Evolutionary conservation across 2,329 filamentous ascomycete genomes (phyloP), one percentile per base, ranked within the genome.

Genomic region (Diaporthe nobilis): DNA sequence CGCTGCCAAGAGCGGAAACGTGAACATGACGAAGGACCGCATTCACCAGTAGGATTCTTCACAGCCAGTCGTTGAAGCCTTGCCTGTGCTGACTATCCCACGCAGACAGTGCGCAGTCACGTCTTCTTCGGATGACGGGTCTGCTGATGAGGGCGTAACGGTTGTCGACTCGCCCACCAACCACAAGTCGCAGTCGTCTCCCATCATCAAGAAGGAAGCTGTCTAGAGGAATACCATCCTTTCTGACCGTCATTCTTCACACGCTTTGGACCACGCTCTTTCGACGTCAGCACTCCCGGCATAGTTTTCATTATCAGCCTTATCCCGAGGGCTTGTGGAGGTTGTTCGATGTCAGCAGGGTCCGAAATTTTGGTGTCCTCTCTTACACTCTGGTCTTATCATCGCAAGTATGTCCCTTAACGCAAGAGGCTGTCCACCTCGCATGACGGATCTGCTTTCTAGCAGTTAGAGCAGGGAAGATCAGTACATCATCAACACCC

Each of bases 81-180:
- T 31, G 9, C n/a, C 81, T 77, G 79, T 60, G 49, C 78, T 77
- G 31, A 76, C 47, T 71, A 37, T 10, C 73, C 53, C 73, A 6
- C 17, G 20, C 78, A 88, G 85, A 81, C 84, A 85, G 80, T 86
- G 83, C 78, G 82, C 82, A 75, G 82, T 84, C 67, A 81, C 86
- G 73, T 82, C 83, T 63, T 83, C 86, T 73, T 89, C 88, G 63
- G 87, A 89, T 77, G 84, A 85, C 77, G 83, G 82, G 67, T 84
- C 85, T 55, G 87, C 84, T 75, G 88, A 90, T 77, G 89, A 91
- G 80, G 87, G 86, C 76, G 86, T 87, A 74, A 90, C 89, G n/a
- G 86, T 91, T 76, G 86, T 88, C 65, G 88, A 90, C 77, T 86
- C 86, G 73, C 85, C 85, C 71, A 83, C 85, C 73, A 81, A 83